A percentile compares a stretch with the other conserved stretches of the same genome.
These are phyloP conservation scores for Phytophthora pseudosyringae DNA, from an alignment of 352 stramenopile species.

Conservation along the genomic window DNA sequence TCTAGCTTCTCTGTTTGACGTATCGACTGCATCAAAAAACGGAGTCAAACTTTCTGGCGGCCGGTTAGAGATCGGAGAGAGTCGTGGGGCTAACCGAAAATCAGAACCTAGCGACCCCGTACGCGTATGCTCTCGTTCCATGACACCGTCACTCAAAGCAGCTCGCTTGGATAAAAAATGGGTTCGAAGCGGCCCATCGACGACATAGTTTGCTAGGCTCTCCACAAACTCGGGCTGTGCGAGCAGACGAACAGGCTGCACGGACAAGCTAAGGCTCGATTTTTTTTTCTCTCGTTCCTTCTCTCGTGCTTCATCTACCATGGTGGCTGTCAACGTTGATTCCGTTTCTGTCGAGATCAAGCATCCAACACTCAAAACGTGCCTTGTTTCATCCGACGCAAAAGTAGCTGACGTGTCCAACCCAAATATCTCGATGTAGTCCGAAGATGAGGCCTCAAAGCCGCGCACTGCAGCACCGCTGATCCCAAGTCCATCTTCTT, in stretches of 20 bases:
- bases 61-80: constrained; percentile 22
- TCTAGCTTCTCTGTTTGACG: constrained; percentile 29
- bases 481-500: constrained; percentile 35
- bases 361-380: constrained; percentile 57
- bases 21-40: constrained; percentile 75
- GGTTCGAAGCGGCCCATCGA: constrained; percentile 60
- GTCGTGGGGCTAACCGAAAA: constrained; percentile 27
- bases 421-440: constrained; percentile 66
- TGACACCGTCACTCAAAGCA: constrained; percentile 12
- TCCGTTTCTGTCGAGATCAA: constrained; percentile 35
- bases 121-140: constrained; percentile 20
- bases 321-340: neutral
- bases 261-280: constrained; percentile 45
- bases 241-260: constrained; percentile 65
- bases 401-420: constrained; percentile 40
- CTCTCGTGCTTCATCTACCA: constrained; percentile 5
- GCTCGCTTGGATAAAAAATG: constrained; percentile 44
- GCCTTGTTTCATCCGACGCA: constrained; percentile 23
- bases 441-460: constrained; percentile 25
- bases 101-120: constrained; percentile 27
- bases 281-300: constrained; percentile 22
- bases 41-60: constrained; percentile 45
- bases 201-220: constrained; percentile 55
- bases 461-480: constrained; percentile 16
- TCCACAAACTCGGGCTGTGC: constrained; percentile 71